Conservation (phyloP, 2,329 filamentous ascomycete species). For the Clonostachys chloroleuca region DNA sequence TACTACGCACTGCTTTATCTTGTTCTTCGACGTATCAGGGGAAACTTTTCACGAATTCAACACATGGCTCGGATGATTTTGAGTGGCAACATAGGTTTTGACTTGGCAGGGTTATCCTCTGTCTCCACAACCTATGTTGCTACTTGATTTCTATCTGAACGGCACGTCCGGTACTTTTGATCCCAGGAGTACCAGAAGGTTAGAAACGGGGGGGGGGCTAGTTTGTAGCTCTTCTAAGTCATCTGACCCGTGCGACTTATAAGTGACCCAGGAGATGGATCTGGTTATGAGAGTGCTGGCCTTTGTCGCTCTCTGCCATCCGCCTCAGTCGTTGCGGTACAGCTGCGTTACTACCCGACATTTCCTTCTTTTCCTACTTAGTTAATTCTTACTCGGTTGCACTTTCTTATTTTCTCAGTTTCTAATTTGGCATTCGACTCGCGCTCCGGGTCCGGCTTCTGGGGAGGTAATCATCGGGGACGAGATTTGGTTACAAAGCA, state of each 20-base stretch:
- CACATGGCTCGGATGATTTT: conserved; percentile 31
- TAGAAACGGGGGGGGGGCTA: too few species aligned
- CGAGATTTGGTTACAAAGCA: background rate
- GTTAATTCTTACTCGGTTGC: conserved; percentile 4
- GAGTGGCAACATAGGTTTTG: conserved; percentile 5
- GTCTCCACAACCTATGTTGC: conserved; percentile 4
- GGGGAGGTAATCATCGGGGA: conserved; percentile 20
- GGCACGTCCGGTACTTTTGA: conserved; percentile 30
- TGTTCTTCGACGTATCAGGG: conserved; percentile 33
- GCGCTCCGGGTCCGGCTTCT: conserved; percentile 21
- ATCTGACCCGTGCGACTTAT: background rate
- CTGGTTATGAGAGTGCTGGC: background rate
- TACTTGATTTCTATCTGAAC: conserved; percentile 22
- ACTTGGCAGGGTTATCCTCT: background rate
- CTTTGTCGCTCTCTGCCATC: conserved; percentile 1
- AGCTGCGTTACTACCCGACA: conserved; percentile 21
- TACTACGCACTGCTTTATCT: conserved; percentile 32
- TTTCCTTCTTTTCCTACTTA: conserved; percentile 11
- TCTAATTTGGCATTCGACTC: conserved; percentile 9
- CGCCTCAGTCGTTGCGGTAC: conserved; percentile 27
- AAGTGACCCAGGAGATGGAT: background rate
- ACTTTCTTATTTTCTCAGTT: background rate
- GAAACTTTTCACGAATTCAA: conserved; percentile 21
- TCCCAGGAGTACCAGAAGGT: background rate
- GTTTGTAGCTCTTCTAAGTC: too few species aligned